Evolutionary conservation across 768 basidiomycete genomes (phyloP), one percentile per base, ranked within the genome.

Genomic region (Amanita inopinata): DNA sequence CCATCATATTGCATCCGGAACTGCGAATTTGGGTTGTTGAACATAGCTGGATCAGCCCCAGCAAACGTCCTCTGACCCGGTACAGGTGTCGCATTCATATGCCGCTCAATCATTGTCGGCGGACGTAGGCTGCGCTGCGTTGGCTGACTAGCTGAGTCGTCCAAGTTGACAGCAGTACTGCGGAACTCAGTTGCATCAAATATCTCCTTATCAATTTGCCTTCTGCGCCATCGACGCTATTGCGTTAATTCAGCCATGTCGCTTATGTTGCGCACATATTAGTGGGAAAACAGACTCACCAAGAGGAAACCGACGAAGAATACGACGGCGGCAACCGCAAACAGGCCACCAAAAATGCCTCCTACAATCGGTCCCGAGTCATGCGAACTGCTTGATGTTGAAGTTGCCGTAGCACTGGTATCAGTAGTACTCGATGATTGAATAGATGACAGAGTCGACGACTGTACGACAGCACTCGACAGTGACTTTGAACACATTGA

Each of bases 71-170:
- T 33, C 17, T 60, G 64, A 19, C 14, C 28, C 8, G 23, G 38
- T n/a, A 11, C 30, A 12, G 31, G 32, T 27, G 17, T 20, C 12
- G 28, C 43, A 25, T 63, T 58, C 34, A 63, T 47, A 48, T 69
- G 71, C 34, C 65, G 64, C 51, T 82, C 72, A 38, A 76, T 67
- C 80, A 81, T 81, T 20, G 70, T 65, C n/a, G 80, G 80, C 1
- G 79, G 76, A 15, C 74, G 70, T 12, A 74, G 74, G 45, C 73
- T 74, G 52, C 60, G 0, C 70, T 65, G 20, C 59, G 60, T 15
- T 61, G 60, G 41, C 62, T 54, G 33, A 65, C 61, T 33, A 63
- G 63, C 3, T 62, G 62, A 19, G 61, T 81, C 80, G 35, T 75
- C 64, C 17, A 78, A 61, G 17, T 83, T 56, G 11, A 78, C 54